Evolutionary conservation across 192 early-diverging fungal species (phyloP).

Genomic region (Coemansia sp.): DNA sequence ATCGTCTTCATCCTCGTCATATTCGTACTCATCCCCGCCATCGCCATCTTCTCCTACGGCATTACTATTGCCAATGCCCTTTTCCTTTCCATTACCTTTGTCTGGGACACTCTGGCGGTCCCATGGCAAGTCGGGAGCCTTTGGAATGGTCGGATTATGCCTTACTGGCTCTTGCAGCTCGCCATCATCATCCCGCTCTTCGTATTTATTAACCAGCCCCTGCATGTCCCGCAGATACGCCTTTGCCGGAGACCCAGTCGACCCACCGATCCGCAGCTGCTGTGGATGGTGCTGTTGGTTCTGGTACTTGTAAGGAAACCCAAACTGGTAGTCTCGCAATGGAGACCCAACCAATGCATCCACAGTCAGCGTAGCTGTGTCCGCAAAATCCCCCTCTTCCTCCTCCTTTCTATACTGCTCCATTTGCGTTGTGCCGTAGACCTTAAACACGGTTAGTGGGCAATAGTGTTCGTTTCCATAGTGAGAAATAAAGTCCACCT

Average conservation of each 20-base stretch:
- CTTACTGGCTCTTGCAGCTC: slow-evolving; percentile 13
- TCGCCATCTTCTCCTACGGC: neutral
- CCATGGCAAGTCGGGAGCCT: slow-evolving; percentile 46
- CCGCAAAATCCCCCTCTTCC: slow-evolving; percentile 42
- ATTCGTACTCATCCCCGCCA: slow-evolving; percentile 24
- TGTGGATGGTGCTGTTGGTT: slow-evolving; percentile 15
- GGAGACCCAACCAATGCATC: slow-evolving; percentile 29
- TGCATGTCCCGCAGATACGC: slow-evolving; percentile 49
- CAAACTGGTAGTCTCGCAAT: slow-evolving; percentile 25
- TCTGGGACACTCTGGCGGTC: slow-evolving; percentile 1
- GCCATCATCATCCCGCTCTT: slow-evolving; percentile 14
- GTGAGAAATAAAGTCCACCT: slow-evolving; percentile 84
- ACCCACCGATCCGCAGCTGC: slow-evolving; percentile 33
- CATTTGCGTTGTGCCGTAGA: slow-evolving; percentile 90
- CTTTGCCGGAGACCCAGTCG: slow-evolving; percentile 27
- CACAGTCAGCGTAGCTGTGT: slow-evolving; percentile 42
- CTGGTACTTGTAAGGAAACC: slow-evolving; percentile 30
- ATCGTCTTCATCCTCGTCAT: slow-evolving; percentile 41
- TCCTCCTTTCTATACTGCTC: slow-evolving; percentile 77
- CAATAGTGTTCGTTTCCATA: slow-evolving; percentile 94
- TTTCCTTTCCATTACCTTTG: slow-evolving; percentile 4
- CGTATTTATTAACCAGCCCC: slow-evolving; percentile 39
- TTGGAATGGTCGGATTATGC: slow-evolving; percentile 23
- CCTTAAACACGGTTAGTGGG: slow-evolving; percentile 82
- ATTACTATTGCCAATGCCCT: neutral